Evolutionary conservation across 805 yeast genomes (phyloP).

Genomic region (Candida yuanshanica): DNA sequence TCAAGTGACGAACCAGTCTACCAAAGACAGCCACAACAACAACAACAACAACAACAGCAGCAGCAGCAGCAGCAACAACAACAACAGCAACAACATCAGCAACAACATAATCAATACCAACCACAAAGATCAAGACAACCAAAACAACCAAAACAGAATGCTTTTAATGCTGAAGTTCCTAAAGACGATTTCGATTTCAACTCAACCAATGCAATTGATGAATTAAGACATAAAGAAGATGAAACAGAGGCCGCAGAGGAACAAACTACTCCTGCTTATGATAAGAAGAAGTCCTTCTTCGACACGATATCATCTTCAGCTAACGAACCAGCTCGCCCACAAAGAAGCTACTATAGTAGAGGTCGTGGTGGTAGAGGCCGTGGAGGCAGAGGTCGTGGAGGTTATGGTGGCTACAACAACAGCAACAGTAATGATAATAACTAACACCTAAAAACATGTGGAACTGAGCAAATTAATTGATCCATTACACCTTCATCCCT

Average conservation of each 20-base stretch:
- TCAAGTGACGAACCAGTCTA: constrained; percentile 3
- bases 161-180: constrained; percentile 34
- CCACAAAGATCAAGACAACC: constrained; percentile 4
- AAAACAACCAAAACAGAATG: constrained; percentile 1
- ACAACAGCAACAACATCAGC: neutral
- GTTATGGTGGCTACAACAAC: neutral
- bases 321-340: constrained; percentile 20
- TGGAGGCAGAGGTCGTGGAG: constrained; percentile 10
- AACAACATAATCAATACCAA: constrained; percentile 4
- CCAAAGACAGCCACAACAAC: constrained; percentile 4
- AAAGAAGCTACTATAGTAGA: constrained; percentile 25
- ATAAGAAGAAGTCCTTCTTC: constrained; percentile 81
- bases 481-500: no score
- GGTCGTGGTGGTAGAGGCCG: constrained; percentile 5
- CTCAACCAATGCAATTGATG: constrained; percentile 48
- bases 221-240: constrained; percentile 10
- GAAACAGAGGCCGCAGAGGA: constrained; percentile 6
- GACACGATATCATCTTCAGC: constrained; percentile 76
- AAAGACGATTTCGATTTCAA: constrained; percentile 71
- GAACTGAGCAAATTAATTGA: neutral
- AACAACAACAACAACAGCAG: constrained; percentile 5
- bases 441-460: constrained; percentile 5
- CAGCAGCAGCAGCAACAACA: constrained; percentile 1
- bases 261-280: constrained; percentile 41
- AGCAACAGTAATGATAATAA: neutral